Conservation (phyloP, 805 yeast species). For the Candida alai region DNA sequence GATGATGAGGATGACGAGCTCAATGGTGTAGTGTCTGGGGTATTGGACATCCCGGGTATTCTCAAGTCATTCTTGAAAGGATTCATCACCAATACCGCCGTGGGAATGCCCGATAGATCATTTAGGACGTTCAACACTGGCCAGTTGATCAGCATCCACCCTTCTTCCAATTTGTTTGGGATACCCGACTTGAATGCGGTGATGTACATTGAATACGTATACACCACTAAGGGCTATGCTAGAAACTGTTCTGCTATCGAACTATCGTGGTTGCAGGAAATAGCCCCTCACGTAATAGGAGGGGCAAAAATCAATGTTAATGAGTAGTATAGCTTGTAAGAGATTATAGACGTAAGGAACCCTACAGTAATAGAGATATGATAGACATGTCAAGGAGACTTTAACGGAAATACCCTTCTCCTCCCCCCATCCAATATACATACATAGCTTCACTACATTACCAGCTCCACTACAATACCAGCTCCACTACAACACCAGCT, state of each 20-base stretch:
- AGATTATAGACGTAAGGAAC: slow-evolving; percentile 4
- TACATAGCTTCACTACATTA: no score
- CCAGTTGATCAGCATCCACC: slow-evolving; percentile 83
- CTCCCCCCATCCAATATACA: no score
- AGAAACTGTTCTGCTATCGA: slow-evolving; percentile 81
- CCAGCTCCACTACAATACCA: no score
- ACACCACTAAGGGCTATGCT: slow-evolving; percentile 89
- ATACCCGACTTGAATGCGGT: slow-evolving; percentile 70
- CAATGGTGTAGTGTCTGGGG: slow-evolving; percentile 16
- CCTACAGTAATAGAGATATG: no score
- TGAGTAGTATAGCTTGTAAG: slow-evolving; percentile 16
- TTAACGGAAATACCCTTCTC: no score
- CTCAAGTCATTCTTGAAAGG: slow-evolving; percentile 82
- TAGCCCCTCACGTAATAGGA: slow-evolving; percentile 63
- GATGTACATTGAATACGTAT: slow-evolving; percentile 93
- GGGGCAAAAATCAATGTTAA: slow-evolving; percentile 29
- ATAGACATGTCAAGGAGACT: no score
- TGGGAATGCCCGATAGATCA: slow-evolving; percentile 92
- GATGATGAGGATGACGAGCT: slow-evolving; percentile 22
- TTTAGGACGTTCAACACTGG: slow-evolving; percentile 83
- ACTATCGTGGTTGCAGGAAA: slow-evolving; percentile 80
- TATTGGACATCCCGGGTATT: slow-evolving; percentile 52
- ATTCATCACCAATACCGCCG: slow-evolving; percentile 82
- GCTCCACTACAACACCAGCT: slow-evolving; percentile 17
- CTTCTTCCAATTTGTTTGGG: slow-evolving; percentile 85